Evolutionary conservation across 2,329 filamentous ascomycete genomes (phyloP), one percentile per base, ranked within the genome.

Genomic region (Dactylonectria macrodidyma): DNA sequence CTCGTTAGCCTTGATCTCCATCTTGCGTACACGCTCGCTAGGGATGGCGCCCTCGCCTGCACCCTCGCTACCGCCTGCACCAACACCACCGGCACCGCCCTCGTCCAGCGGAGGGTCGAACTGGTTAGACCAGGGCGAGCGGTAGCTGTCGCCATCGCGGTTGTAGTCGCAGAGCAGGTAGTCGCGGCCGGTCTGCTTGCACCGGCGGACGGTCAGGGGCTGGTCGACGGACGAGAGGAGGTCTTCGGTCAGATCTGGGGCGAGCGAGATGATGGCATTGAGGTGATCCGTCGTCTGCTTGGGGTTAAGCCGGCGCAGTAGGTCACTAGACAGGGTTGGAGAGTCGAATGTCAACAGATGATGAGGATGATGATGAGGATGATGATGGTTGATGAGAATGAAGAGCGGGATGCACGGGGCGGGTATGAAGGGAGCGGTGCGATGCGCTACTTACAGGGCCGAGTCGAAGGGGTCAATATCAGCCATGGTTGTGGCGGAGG

Each of bases 101-200:
- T 88, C 88, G 72, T 93, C 92, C 67, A 97, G 88, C 14, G 95
- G 93, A 19, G 95, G 96, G 80, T 98, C 95, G 82, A 99, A 99
- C 83, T 97, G 93, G 84, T 98, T 98, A 84, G 92, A 96, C 96
- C 96, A 99, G n/a, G 96, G 96, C 73, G 94, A 97, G 70, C 96
- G 93, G 88, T 97, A 97, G 84, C 93, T 97, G 85, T 98, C 95
- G 70, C 96, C 96, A 83, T 99, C 96, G 72, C 96, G 95, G 88
- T 99, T 99, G 89, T 99, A 99, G 88, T 99, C 96, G 87, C 96
- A 99, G 78, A 98, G 93, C 59, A 99, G 90, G 86, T 97, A 99
- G 84, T 98, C 96, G 75, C 95, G 93, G 76, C 95, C 94, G 36
- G 94, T 93, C 83, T 95, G 93, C 75, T 90, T 90, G 87, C 96